Conservation (phyloP, 169 alveolate genomes). For the Plasmodium blacklocki region DNA sequence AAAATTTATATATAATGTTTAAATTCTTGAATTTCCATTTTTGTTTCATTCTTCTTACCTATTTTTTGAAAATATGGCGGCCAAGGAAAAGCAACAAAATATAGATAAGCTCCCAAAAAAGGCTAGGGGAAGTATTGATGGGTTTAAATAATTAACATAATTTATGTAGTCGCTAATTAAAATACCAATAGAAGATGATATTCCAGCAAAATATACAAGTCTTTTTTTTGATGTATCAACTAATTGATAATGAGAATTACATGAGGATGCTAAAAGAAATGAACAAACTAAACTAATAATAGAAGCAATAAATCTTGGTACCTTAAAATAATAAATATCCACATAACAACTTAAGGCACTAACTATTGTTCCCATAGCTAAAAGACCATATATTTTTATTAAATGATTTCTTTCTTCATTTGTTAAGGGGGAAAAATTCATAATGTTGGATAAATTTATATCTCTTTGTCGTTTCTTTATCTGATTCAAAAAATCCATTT, state of each 20-base stretch:
- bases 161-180: constrained; percentile 68
- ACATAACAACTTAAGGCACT: constrained; percentile 68
- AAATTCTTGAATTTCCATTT: not conserved
- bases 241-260: constrained; percentile 41
- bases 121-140: constrained; percentile 70
- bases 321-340: constrained; percentile 39
- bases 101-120: constrained; percentile 72
- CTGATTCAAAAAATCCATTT: constrained; percentile 65
- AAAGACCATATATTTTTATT: constrained; percentile 68
- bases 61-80: constrained; percentile 70
- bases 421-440: constrained; percentile 71
- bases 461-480: constrained; percentile 66
- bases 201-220: constrained; percentile 61
- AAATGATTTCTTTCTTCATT: constrained; percentile 70
- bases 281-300: constrained; percentile 59
- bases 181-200: constrained; percentile 63
- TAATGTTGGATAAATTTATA: constrained; percentile 48
- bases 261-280: constrained; percentile 64
- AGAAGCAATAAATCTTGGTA: constrained; percentile 74
- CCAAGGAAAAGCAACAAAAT: constrained; percentile 63
- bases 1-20: no score
- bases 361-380: constrained; percentile 67
- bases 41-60: constrained; percentile 20
- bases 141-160: constrained; percentile 66
- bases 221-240: constrained; percentile 46